Conservation (phyloP, 352 stramenopile genomes). For the Blastocystis sp. region DNA sequence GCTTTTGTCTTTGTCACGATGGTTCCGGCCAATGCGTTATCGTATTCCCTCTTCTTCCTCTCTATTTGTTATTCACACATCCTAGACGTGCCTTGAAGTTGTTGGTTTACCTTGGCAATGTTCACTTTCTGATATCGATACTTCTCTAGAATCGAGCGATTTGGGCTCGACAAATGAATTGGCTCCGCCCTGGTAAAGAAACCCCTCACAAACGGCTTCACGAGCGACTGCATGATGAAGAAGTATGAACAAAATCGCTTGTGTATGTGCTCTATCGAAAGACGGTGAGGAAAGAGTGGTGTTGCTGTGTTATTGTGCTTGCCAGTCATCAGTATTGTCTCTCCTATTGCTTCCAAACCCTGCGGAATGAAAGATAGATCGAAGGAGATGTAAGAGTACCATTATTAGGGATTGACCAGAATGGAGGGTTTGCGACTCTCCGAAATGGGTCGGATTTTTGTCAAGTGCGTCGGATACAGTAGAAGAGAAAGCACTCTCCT, state of each 20-base stretch:
- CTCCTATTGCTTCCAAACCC: too few species aligned
- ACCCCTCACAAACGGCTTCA: neutral
- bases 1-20: constrained; percentile 37
- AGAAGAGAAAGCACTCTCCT: neutral
- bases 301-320: too few species aligned
- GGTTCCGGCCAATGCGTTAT: constrained; percentile 10
- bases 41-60: constrained; percentile 16
- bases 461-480: too few species aligned
- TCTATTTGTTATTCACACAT: constrained; percentile 12
- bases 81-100: neutral
- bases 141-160: constrained; percentile 44
- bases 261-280: neutral
- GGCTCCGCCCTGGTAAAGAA: neutral
- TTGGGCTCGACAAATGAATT: neutral
- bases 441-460: too few species aligned
- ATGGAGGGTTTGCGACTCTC: too few species aligned
- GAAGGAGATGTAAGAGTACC: neutral
- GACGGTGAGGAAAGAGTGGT: too few species aligned
- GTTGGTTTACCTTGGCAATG: neutral
- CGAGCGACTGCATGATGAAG: neutral
- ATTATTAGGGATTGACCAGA: neutral
- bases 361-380: neutral
- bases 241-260: neutral
- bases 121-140: constrained; percentile 23
- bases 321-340: too few species aligned